Evolutionary conservation across 129 eudicot genomes (phyloP).

Genomic region (Chrysanthemum seticuspe): DNA sequence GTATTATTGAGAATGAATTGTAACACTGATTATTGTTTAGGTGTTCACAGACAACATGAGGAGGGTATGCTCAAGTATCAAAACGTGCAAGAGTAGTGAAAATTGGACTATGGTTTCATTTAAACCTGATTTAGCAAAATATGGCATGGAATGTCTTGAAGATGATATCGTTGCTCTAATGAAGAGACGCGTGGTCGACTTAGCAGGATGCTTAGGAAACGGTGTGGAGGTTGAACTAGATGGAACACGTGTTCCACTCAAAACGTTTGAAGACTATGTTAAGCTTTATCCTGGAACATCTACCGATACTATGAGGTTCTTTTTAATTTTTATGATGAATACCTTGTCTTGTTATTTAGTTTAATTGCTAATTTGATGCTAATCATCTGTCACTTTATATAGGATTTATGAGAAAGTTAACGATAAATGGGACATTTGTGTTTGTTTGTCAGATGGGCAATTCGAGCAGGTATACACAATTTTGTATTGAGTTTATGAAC

Average conservation of each 20-base stretch:
- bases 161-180: conserved; percentile 90
- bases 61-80: conserved; percentile 44
- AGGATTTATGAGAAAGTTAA: too few relatives aligned
- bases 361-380: neutral
- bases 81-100: conserved; percentile 76
- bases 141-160: conserved; percentile 68
- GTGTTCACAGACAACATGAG: conserved; percentile 85
- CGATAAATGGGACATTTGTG: too few relatives aligned
- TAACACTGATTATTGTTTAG: conserved; percentile 34
- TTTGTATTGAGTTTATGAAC: too few relatives aligned
- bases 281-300: conserved; percentile 57
- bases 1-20: neutral
- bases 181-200: conserved; percentile 86
- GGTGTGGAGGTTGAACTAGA: conserved; percentile 72
- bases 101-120: conserved; percentile 93
- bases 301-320: conserved; percentile 38
- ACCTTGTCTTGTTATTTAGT: neutral
- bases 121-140: conserved; percentile 82
- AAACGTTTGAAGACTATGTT: conserved; percentile 66
- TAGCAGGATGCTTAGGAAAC: conserved; percentile 89
- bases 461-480: too few relatives aligned
- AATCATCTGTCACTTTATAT: neutral
- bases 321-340: neutral
- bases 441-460: too few relatives aligned
- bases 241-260: conserved; percentile 65